These are phyloP conservation scores for Dalbergia cultrata DNA, from an alignment of 306 rosid species.

Conservation along the genomic window DNA sequence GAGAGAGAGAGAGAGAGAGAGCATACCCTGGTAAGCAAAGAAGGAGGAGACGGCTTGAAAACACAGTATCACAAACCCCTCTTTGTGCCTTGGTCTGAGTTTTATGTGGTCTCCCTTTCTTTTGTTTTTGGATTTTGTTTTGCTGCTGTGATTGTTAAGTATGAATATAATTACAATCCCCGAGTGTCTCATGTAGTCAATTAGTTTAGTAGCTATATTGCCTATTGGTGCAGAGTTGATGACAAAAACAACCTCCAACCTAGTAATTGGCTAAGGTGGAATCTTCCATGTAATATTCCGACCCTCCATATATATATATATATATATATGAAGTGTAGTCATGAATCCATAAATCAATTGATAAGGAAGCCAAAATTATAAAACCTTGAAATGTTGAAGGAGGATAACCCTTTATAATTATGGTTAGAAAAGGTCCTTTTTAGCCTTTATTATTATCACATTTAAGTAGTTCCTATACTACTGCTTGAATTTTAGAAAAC, in stretches of 20 bases:
- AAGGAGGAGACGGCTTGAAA: conserved; percentile 2
- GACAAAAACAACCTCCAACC: conserved; percentile 1
- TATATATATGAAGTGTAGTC: too few relatives aligned
- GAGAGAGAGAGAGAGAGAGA: neutral
- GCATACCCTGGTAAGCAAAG: conserved; percentile 25
- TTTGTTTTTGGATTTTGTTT: neutral
- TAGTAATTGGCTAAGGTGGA: conserved; percentile 47
- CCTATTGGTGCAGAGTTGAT: conserved; percentile 6
- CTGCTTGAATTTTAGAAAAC: too few relatives aligned
- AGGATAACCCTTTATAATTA: too few relatives aligned
- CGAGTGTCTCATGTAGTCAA: conserved; percentile 8
- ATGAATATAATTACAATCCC: neutral
- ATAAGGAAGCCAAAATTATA: too few relatives aligned
- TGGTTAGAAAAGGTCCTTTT: too few relatives aligned
- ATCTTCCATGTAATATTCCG: conserved; percentile 58
- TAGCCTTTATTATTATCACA: too few relatives aligned
- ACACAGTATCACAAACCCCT: neutral
- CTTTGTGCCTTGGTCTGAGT: neutral
- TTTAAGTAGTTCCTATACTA: too few relatives aligned
- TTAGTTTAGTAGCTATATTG: neutral
- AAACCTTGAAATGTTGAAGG: too few relatives aligned
- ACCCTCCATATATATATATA: neutral
- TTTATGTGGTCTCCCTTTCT: neutral
- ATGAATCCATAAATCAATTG: too few relatives aligned
- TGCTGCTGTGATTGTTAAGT: conserved; percentile 1